Conservation (phyloP, 1,139 yeast genomes). For the Taphrina communis region DNA sequence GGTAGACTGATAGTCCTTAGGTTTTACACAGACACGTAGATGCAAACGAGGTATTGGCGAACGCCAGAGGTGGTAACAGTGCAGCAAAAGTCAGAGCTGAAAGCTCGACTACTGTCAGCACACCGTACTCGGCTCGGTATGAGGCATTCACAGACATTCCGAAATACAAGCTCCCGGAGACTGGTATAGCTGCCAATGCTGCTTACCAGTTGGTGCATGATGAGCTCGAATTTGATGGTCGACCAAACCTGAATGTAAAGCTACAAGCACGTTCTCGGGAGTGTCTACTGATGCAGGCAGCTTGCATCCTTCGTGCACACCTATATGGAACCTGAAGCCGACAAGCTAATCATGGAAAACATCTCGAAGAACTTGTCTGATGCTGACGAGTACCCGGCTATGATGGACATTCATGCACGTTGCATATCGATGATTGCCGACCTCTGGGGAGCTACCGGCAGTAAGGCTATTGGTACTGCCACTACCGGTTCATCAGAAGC, state of each 20-base stretch:
- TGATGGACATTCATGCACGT: conserved; percentile 78
- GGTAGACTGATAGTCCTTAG: not conserved
- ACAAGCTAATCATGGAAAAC: conserved; percentile 67
- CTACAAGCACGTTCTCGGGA: not conserved
- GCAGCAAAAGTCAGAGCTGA: conserved; percentile 26
- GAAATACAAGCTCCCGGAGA: conserved; percentile 59
- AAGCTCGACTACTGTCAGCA: conserved; percentile 21
- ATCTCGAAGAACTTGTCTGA: conserved; percentile 88
- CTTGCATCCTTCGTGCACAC: conserved; percentile 85
- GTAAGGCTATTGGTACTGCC: conserved; percentile 78
- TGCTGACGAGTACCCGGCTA: conserved; percentile 88
- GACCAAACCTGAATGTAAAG: conserved; percentile 67
- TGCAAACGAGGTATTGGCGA: conserved; percentile 30
- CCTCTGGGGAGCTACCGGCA: conserved; percentile 73
- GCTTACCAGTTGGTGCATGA: conserved; percentile 72
- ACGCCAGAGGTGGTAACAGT: conserved; percentile 26
- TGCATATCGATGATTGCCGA: conserved; percentile 80
- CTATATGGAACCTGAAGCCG: conserved; percentile 60
- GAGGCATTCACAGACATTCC: conserved; percentile 46
- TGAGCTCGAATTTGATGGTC: conserved; percentile 81
- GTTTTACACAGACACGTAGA: conserved; percentile 40
- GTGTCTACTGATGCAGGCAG: not conserved
- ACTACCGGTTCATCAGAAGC: conserved; percentile 96
- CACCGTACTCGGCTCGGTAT: conserved; percentile 38
- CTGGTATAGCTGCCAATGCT: conserved; percentile 51